Evolutionary conservation across 805 yeast genomes (phyloP).

Genomic region (Kurtzmaniella fragi): DNA sequence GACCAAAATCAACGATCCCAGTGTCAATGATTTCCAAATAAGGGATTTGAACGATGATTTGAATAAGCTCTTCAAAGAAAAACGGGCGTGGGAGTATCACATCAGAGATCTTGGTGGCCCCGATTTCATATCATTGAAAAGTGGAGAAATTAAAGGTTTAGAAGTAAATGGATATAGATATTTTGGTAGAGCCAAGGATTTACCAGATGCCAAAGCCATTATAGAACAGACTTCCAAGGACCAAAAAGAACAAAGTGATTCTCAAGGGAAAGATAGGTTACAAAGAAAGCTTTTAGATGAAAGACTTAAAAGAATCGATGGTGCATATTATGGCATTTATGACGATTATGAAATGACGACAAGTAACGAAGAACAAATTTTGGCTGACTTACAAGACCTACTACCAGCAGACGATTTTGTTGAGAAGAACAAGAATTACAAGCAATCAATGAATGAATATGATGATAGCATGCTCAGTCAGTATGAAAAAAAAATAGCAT

Average conservation of each 20-base stretch:
- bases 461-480: background rate
- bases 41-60: constrained; percentile 72
- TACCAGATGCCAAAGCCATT: constrained; percentile 57
- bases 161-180: constrained; percentile 56
- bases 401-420: constrained; percentile 8
- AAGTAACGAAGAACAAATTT: constrained; percentile 5
- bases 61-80: constrained; percentile 63
- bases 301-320: constrained; percentile 19
- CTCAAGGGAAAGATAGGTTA: constrained; percentile 17
- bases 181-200: constrained; percentile 78
- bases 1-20: constrained; percentile 57
- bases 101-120: constrained; percentile 71
- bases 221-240: constrained; percentile 24
- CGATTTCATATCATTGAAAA: constrained; percentile 42
- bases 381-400: constrained; percentile 9
- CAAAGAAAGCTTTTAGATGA: constrained; percentile 16
- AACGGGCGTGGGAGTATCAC: constrained; percentile 73
- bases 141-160: constrained; percentile 13
- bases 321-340: constrained; percentile 40
- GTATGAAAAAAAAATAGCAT: constrained; percentile 2
- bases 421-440: constrained; percentile 2
- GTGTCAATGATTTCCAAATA: constrained; percentile 53
- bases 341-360: constrained; percentile 17
- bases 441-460: background rate
- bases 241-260: background rate